These are phyloP conservation scores for Flagelloscypha sp. DNA, from an alignment of 768 basidiomycete genomes.

Conservation along the genomic window DNA sequence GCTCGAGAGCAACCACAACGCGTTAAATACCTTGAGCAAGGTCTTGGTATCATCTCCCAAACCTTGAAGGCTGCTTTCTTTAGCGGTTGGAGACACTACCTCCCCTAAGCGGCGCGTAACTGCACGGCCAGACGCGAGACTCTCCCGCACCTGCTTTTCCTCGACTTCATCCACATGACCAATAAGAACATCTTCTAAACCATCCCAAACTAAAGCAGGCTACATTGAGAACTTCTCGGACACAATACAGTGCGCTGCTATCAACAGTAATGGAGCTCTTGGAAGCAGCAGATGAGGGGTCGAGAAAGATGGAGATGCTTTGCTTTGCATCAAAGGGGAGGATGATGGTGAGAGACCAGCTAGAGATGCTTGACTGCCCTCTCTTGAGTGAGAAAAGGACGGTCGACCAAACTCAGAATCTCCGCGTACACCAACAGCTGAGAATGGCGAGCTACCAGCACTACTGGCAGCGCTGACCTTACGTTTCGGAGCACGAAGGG, in stretches of 20 bases:
- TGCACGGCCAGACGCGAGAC: constrained; percentile 52
- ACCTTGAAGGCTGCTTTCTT: constrained; percentile 56
- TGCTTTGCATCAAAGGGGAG: constrained; percentile 18
- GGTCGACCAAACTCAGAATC: constrained; percentile 16
- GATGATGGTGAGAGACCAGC: constrained; percentile 30
- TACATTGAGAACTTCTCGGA: constrained; percentile 27
- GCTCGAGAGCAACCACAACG: background rate
- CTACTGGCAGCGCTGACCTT: constrained; percentile 28
- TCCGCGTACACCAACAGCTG: background rate
- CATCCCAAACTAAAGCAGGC: constrained; percentile 31
- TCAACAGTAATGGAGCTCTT: constrained; percentile 11
- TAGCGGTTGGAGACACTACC: constrained; percentile 42
- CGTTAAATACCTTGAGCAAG: constrained; percentile 67
- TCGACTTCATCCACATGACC: constrained; percentile 46
- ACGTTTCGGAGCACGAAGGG: constrained; percentile 44
- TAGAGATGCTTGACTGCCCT: constrained; percentile 36
- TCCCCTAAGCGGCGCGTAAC: constrained; percentile 57
- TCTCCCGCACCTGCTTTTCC: constrained; percentile 43
- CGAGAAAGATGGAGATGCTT: constrained; percentile 11
- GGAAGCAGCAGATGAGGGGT: constrained; percentile 21
- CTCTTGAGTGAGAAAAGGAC: constrained; percentile 30
- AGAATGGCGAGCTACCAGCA: constrained; percentile 10
- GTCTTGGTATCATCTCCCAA: constrained; percentile 71
- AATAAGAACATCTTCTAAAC: constrained; percentile 29
- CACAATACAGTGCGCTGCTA: constrained; percentile 34